Conservation (phyloP, 306 rosid species). For the Cucurbita argyrosperma region DNA sequence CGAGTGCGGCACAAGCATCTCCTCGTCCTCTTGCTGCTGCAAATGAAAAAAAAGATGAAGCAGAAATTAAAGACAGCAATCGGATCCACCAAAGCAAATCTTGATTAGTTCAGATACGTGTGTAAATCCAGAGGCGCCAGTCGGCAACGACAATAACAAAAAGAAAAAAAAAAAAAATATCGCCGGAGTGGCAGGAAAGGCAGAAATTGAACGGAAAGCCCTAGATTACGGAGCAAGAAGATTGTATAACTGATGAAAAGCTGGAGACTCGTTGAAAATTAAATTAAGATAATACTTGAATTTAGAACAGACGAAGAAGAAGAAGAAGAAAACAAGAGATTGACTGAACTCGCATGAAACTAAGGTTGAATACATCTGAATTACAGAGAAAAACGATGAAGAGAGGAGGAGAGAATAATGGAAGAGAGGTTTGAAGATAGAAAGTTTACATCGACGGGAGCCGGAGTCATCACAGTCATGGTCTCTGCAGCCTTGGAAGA, state of each 20-base stretch:
- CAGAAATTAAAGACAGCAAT: slow-evolving; percentile 16
- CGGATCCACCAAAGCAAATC: slow-evolving; percentile 29
- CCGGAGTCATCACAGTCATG: slow-evolving; percentile 22
- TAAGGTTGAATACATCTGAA: slow-evolving; percentile 11
- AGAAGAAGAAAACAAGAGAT: neutral
- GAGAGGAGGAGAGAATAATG: neutral
- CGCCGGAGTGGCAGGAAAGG: slow-evolving; percentile 11
- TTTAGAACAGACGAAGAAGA: neutral
- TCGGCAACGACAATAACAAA: neutral
- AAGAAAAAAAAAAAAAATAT: neutral
- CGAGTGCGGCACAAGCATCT: slow-evolving; percentile 73
- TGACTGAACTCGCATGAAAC: slow-evolving; percentile 2
- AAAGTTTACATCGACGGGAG: slow-evolving; percentile 52
- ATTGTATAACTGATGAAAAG: slow-evolving; percentile 12
- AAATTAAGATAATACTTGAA: slow-evolving; percentile 6
- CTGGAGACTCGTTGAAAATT: neutral
- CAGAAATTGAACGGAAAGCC: slow-evolving; percentile 30
- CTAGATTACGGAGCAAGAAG: slow-evolving; percentile 12
- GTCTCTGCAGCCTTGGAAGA: slow-evolving; percentile 19
- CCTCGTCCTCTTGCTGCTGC: slow-evolving; percentile 88
- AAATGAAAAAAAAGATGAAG: neutral
- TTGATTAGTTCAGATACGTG: slow-evolving; percentile 16
- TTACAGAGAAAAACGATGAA: neutral
- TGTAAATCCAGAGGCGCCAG: slow-evolving; percentile 23
- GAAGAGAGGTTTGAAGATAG: slow-evolving; percentile 6